Evolutionary conservation across 2,329 filamentous ascomycete species (phyloP).

Genomic region (Diaporthe ampelina): DNA sequence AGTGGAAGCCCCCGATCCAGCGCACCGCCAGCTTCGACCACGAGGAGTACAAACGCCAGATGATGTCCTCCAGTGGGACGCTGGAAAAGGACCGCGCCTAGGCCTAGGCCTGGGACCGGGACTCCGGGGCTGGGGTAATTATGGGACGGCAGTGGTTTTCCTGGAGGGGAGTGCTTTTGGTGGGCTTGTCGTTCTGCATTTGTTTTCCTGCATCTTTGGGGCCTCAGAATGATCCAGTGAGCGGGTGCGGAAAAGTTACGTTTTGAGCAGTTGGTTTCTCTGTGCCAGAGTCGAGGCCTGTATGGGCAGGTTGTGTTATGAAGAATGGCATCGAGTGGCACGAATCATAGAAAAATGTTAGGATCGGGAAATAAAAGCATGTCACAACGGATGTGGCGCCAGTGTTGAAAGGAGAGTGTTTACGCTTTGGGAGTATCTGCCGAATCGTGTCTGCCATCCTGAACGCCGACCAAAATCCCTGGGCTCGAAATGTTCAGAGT

Average conservation of each 20-base stretch:
- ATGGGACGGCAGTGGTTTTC: not conserved
- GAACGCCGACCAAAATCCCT: conserved; percentile 2
- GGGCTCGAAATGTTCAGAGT: conserved; percentile 4
- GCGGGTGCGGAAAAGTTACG: not conserved
- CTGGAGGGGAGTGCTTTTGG: not conserved
- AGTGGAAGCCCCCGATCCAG: conserved; percentile 66
- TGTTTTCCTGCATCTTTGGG: not conserved
- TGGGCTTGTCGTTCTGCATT: not conserved
- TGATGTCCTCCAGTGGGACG: conserved; percentile 53
- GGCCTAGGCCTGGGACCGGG: not conserved
- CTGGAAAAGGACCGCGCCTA: conserved; percentile 45
- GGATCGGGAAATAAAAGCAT: not conserved
- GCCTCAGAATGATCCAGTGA: not conserved
- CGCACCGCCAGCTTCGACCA: conserved; percentile 69
- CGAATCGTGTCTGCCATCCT: not conserved
- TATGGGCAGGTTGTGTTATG: not conserved
- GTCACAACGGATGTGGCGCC: not conserved
- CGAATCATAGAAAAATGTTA: not conserved
- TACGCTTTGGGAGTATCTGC: conserved; percentile 36
- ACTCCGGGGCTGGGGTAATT: not conserved
- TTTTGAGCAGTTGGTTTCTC: not conserved
- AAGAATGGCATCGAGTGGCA: not conserved
- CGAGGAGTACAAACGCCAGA: conserved; percentile 68
- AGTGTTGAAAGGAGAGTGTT: conserved; percentile 20
- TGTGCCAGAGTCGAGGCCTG: not conserved